phyloP scores from a whole-genome alignment of 495 filamentous ascomycete species.

The Aspergillus funiculosus region DNA sequence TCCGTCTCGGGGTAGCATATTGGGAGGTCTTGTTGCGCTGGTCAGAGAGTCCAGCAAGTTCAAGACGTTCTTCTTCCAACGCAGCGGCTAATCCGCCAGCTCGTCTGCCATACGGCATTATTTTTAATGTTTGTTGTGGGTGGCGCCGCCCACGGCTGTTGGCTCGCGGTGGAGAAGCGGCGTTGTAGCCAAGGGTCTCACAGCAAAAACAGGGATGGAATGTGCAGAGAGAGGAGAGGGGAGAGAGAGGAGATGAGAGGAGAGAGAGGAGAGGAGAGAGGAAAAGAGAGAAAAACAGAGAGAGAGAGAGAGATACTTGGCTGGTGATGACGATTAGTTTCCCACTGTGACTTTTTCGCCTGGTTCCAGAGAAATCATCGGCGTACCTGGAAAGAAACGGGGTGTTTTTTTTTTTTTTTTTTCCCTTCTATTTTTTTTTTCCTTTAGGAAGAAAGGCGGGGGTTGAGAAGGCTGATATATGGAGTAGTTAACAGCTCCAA shows the following conservation, averaged over 20 bases:
- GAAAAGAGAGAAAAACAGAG: background rate
- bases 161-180: conserved; percentile 10
- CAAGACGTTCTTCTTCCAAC: conserved; percentile 23
- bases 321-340: background rate
- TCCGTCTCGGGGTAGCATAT: conserved; percentile 23
- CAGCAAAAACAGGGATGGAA: conserved; percentile 6
- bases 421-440: too few relatives aligned
- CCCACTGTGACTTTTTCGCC: too few relatives aligned
- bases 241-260: background rate
- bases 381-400: too few relatives aligned
- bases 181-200: too few relatives aligned
- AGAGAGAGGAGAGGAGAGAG: background rate
- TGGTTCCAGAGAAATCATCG: too few relatives aligned
- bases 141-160: conserved; percentile 11
- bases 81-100: conserved; percentile 16
- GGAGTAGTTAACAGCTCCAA: too few relatives aligned
- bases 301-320: conserved; percentile 3
- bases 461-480: conserved; percentile 3
- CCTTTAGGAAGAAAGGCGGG: conserved; percentile 9
- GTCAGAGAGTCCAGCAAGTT: conserved; percentile 16
- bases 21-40: conserved; percentile 27
- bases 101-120: conserved; percentile 6
- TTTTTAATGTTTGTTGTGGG: conserved; percentile 13
- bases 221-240: conserved; percentile 7
- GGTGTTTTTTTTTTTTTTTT: too few relatives aligned